Base-by-base conservation (phyloP, 2,329 filamentous ascomycete genomes). In the Trichothecium roseum region DNA sequence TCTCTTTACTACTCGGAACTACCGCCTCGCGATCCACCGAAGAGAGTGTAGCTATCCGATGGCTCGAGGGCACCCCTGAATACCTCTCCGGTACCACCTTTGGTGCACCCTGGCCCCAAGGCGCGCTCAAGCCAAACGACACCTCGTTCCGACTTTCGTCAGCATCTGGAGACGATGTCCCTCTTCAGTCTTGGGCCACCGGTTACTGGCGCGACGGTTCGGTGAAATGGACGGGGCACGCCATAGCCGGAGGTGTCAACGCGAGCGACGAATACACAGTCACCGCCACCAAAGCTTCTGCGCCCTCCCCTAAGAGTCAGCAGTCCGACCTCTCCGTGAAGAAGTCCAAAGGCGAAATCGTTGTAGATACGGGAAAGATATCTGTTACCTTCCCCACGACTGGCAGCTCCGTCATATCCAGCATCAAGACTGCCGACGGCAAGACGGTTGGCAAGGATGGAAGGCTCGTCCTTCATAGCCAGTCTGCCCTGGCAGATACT, bases 171-270 rank as follows among this genome's bases (percentile, higher is more conserved):
- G 42, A 32, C 6, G 14, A 35, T 26, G 18, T 8, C 26, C 18
- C 37, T 7, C 20, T 36, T 20, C 63, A 74, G 43, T 69, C 70
- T 0, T 74, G 72, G 70, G 53, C 62, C 3, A 74, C 66, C 2
- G 69, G 64, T 0, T 71, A 68, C 45, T 78, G 72, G 73, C 60
- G 66, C 3, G 73, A 78, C 49, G 69, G 67, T 13, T 74, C 72
- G 1, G 57, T 75, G 39, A 77, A 76, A 46, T 78, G 73, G 73
- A 73, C 68, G 3, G 71, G 61, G 4, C 73, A 77, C 45, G 70
- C 72, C 1, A 51, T 77, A 30, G 51, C 60, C 15, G 60, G 54
- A 8, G 59, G 60, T 4, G 58, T 63, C 2, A 48, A 41, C 0
- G 48, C 58, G 8, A 47, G 53, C 4, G 56, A 61, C 12, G 53